These are phyloP conservation scores for Clonostachys byssicola DNA, from an alignment of 2,329 filamentous ascomycete species.

Conservation along the genomic window DNA sequence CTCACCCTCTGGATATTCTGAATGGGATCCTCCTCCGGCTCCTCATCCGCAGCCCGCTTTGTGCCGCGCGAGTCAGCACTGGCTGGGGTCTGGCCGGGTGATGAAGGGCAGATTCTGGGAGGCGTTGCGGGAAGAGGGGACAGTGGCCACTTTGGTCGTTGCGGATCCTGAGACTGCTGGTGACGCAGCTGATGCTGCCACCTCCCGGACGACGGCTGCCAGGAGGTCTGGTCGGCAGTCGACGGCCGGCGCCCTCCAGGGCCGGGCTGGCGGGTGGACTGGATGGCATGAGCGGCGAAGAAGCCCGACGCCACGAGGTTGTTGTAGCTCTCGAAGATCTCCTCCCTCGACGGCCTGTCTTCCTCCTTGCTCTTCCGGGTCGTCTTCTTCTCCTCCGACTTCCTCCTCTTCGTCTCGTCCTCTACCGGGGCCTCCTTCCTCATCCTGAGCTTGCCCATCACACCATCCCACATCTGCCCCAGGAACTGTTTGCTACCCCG, in stretches of 20 bases:
- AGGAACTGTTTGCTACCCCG: constrained; percentile 18
- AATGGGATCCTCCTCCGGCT: constrained; percentile 13
- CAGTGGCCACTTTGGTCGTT: constrained; percentile 18
- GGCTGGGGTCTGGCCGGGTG: constrained; percentile 19
- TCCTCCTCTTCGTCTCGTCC: constrained; percentile 8
- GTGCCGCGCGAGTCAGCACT: constrained; percentile 37
- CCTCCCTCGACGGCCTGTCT: constrained; percentile 34
- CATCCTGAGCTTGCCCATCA: constrained; percentile 20
- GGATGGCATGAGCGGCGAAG: constrained; percentile 54
- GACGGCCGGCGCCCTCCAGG: constrained; percentile 7
- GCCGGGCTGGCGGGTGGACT: constrained; percentile 45
- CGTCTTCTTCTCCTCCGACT: constrained; percentile 10
- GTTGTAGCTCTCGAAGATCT: constrained; percentile 53
- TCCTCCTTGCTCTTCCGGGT: constrained; percentile 1
- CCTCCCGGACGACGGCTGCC: constrained; percentile 5
- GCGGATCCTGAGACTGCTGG: constrained; percentile 8
- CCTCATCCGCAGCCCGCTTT: constrained; percentile 38
- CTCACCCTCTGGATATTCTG: constrained; percentile 25
- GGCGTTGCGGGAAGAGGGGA: constrained; percentile 9
- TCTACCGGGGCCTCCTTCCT: constrained; percentile 2
- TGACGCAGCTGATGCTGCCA: not conserved
- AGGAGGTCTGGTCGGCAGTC: constrained; percentile 6
- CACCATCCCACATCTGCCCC: constrained; percentile 31
- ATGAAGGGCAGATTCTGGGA: constrained; percentile 6
- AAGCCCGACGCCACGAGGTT: constrained; percentile 53